Evolutionary conservation across 2,329 filamentous ascomycete genomes (phyloP).

Genomic region (Penicillium vulpinum): DNA sequence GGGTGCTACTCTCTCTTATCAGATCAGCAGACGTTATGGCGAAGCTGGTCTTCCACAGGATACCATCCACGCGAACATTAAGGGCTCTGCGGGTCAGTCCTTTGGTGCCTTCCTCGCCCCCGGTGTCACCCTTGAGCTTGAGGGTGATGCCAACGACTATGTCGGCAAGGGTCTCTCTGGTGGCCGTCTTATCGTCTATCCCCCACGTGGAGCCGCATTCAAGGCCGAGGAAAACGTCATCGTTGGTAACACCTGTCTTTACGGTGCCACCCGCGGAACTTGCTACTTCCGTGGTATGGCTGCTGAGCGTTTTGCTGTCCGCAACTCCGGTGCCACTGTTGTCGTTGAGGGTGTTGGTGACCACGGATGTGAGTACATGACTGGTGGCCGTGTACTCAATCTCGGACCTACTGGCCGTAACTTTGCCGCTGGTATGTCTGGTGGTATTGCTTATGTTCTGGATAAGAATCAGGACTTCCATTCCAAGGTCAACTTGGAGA

Average conservation of each 20-base stretch:
- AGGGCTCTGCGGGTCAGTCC: conserved; percentile 93
- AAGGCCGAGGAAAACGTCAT: conserved; percentile 96
- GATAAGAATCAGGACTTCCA: conserved; percentile 88
- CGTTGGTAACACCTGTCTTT: conserved; percentile 91
- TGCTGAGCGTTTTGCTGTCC: conserved; percentile 92
- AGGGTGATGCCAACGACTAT: conserved; percentile 95
- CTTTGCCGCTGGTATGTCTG: conserved; percentile 98
- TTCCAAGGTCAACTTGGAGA: conserved; percentile 93
- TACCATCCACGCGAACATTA: conserved; percentile 94
- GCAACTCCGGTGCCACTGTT: conserved; percentile 94
- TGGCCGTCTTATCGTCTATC: conserved; percentile 89
- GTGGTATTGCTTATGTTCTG: conserved; percentile 92
- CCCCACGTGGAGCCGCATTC: conserved; percentile 84
- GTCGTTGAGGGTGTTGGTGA: conserved; percentile 96
- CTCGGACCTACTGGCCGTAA: conserved; percentile 90
- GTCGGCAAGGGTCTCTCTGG: conserved; percentile 95
- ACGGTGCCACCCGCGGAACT: conserved; percentile 85
- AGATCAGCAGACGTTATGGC: conserved; percentile 89
- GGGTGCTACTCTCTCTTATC: conserved; percentile 92
- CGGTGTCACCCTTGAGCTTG: conserved; percentile 89
- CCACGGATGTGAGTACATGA: conserved; percentile 99
- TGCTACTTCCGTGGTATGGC: conserved; percentile 98
- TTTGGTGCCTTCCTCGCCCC: conserved; percentile 93
- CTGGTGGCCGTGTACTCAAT: conserved; percentile 84
- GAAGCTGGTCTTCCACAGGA: conserved; percentile 86